Evolutionary conservation across 371 early-diverging fungal genomes (phyloP).

Genomic region (Apophysomyces elegans): DNA sequence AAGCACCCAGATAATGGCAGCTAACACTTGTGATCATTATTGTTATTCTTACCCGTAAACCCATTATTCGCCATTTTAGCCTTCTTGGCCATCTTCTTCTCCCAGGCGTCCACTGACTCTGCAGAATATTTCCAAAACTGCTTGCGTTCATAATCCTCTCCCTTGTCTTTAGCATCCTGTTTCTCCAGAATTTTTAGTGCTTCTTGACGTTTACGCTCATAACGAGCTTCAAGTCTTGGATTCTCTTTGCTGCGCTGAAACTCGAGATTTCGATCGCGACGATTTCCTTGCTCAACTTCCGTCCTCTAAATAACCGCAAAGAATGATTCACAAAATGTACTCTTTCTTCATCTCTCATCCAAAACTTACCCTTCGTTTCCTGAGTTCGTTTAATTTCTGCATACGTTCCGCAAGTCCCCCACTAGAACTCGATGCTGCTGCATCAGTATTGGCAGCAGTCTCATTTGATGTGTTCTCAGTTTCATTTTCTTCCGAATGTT

Average conservation of each 20-base stretch:
- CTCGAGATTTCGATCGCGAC: constrained; percentile 79
- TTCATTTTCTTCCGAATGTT: not conserved
- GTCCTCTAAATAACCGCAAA: constrained; percentile 37
- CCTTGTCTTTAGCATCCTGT: constrained; percentile 71
- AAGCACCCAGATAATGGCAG: too few relatives aligned
- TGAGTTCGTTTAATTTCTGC: constrained; percentile 26
- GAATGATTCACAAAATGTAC: too few relatives aligned
- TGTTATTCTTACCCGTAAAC: constrained; percentile 71
- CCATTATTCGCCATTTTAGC: constrained; percentile 70
- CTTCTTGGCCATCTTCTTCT: constrained; percentile 76
- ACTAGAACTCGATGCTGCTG: not conserved
- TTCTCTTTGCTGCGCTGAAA: constrained; percentile 77
- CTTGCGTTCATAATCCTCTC: constrained; percentile 83
- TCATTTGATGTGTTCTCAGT: not conserved
- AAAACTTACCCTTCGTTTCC: constrained; percentile 27
- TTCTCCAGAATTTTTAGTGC: constrained; percentile 71
- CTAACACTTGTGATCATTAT: too few relatives aligned
- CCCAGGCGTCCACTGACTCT: constrained; percentile 88
- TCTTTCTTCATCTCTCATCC: too few relatives aligned
- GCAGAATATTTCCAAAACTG: constrained; percentile 85
- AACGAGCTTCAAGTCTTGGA: constrained; percentile 63
- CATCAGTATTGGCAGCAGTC: not conserved
- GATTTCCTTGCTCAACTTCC: constrained; percentile 73
- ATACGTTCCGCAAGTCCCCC: constrained; percentile 20
- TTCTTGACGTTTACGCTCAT: constrained; percentile 74